A percentile compares a stretch with the other conserved stretches of the same genome.
Conservation (phyloP, 2,329 filamentous ascomycete genomes). For the Aureobasidium sp. region DNA sequence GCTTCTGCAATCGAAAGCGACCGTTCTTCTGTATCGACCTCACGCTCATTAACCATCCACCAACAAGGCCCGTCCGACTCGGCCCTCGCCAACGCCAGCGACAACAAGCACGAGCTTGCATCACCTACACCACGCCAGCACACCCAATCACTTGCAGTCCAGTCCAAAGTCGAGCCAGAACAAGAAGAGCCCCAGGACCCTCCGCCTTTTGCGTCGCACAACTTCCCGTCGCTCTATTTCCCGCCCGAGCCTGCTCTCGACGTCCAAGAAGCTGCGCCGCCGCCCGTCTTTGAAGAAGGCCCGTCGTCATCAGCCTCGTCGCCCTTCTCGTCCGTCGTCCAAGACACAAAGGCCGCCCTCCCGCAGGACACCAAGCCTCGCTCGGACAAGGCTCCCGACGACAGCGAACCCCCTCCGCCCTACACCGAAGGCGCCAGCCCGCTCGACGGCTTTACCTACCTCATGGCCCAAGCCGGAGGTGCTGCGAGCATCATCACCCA, state of each 20-base stretch:
- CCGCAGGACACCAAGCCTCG: conserved; percentile 69
- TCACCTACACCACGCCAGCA: conserved; percentile 13
- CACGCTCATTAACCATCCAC: conserved; percentile 18
- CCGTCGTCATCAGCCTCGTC: conserved; percentile 41
- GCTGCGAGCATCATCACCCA: conserved; percentile 98
- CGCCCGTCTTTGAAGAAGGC: conserved; percentile 40
- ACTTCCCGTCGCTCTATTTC: conserved; percentile 55
- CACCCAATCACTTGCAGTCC: conserved; percentile 2
- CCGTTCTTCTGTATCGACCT: conserved; percentile 18
- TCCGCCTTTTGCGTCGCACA: conserved; percentile 59
- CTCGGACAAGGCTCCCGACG: conserved; percentile 64
- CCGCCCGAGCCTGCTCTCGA: conserved; percentile 28
- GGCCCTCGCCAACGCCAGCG: conserved; percentile 5
- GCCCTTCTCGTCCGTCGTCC: conserved; percentile 37
- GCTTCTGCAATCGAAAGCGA: conserved; percentile 17
- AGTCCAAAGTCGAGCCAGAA: conserved; percentile 27
- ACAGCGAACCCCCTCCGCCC: conserved; percentile 88
- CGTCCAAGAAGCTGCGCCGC: conserved; percentile 20
- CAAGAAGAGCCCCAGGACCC: conserved; percentile 45
- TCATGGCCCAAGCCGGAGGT: conserved; percentile 96
- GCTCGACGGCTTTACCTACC: conserved; percentile 84
- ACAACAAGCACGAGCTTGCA: conserved; percentile 12
- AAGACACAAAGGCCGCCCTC: conserved; percentile 78
- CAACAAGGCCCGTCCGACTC: not conserved
- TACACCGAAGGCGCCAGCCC: conserved; percentile 95